Base-by-base conservation (phyloP, 208 protist genomes). In the Wallacemonas rigidus region DNA sequence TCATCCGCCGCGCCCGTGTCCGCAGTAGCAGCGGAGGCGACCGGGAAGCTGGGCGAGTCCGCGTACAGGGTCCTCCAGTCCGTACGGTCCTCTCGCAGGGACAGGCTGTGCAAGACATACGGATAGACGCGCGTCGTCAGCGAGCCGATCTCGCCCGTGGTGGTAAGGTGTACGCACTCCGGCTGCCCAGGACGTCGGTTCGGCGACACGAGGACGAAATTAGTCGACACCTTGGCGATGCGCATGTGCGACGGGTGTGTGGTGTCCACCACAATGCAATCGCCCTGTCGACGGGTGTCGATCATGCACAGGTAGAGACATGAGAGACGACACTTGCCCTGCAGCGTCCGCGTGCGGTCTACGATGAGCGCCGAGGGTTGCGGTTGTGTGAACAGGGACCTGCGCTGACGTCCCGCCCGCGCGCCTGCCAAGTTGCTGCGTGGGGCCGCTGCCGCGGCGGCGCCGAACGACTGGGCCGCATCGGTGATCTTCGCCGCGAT, bases 181-280 rank as follows among this genome's bases (percentile, higher is more conserved):
- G 60, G 60, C 0, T 77, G 75, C 43, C 83, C 83, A 0, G 76
- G 79, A 39, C 14, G 61, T 3, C 79, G 74, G 39, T 68, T 74
- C 26, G 88, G 88, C 38, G 79, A 73, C 40, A 82, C 78, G 2
- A 89, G 69, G 12, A 88, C 48, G 54, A 95, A 95, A 63, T 85
- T 89, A 1, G 83, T 78, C 36, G 80, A 83, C 12, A 83, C 75
- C 17, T 72, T 72, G 17, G 14, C 12, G 12, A 95, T 61, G 48
- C 87, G 82, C 17, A 93, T 69, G 2, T 69, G 65, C 53, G 76
- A 89, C 15, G 78, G 41, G 43, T 70, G 62, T 11, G 38, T 57
- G 0, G 67, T 50, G 68, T 83, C 75, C 43, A 95, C 80, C 38
- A 67, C 71, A 3, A 93, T 71, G 50, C 57, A 76, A 53, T 75